Evolutionary conservation across 2,329 filamentous ascomycete genomes (phyloP).

Genomic region (Cercospora canescens): DNA sequence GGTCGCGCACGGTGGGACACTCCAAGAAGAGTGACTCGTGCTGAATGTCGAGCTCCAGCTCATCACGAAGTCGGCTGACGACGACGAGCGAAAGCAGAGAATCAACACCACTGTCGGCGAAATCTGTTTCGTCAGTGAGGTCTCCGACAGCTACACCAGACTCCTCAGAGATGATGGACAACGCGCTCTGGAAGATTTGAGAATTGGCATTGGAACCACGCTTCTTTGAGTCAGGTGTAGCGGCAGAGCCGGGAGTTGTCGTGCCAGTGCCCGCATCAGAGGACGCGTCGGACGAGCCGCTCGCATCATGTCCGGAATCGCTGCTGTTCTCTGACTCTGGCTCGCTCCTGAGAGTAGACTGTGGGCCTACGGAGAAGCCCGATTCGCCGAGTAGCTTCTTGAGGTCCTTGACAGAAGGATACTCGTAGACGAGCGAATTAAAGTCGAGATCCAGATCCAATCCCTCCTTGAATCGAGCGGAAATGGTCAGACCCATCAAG

Average conservation of each 20-base stretch:
- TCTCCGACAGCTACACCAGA: background rate
- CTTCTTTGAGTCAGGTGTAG: background rate
- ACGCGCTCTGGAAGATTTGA: background rate
- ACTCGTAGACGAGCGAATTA: background rate
- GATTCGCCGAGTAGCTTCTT: background rate
- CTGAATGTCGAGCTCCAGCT: conserved; percentile 35
- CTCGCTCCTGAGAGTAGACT: background rate
- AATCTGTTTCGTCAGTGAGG: background rate
- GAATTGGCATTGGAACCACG: background rate
- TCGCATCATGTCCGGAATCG: background rate
- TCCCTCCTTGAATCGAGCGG: background rate
- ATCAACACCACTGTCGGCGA: background rate
- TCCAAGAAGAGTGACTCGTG: conserved; percentile 28
- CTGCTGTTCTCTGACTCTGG: background rate
- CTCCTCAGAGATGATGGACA: background rate
- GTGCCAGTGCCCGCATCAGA: background rate
- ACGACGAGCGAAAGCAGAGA: conserved; percentile 40
- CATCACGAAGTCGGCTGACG: conserved; percentile 34
- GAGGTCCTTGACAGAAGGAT: background rate
- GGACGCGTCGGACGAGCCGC: background rate
- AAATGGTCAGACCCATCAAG: background rate
- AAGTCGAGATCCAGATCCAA: background rate
- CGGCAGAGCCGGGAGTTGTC: background rate
- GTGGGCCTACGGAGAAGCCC: background rate
- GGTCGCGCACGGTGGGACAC: conserved; percentile 20